Evolutionary conservation across 2,329 filamentous ascomycete species (phyloP), one percentile per base, ranked within the genome.

Genomic region (Colletotrichum sojae): DNA sequence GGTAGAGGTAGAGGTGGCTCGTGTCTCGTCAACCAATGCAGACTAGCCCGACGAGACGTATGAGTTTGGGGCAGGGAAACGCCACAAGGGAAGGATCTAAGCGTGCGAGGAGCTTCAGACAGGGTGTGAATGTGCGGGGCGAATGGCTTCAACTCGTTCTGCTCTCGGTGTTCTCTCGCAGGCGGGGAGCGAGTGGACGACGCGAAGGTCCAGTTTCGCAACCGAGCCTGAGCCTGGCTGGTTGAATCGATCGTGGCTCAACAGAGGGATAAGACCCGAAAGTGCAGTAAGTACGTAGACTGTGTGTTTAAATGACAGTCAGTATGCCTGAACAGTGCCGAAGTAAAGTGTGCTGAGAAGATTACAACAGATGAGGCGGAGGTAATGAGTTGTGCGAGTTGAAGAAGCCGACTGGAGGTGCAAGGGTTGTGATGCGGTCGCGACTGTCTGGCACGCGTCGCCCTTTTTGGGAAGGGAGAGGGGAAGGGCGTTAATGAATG

Each of bases 381-480:
- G 31, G 31, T 36, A 36, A 36, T 36, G 31, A 22, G 48, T 60
- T 43, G 62, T 67, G 55, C 55, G 55, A 69, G 62, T 22, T 60
- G 66, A 61, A 45, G 51, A 56, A 56, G 51, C 55, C n/a, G 36
- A 55, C 20, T 36, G 43, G 55, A 48, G 54, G 22, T 67, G 52
- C 63, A 66, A 67, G 67, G 67, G 56, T 67, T 67, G 56, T 67
- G 45, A 67, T 52, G 45, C 18, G 51, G 51, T 66, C 67, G 67
- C 67, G 66, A 66, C 60, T 55, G 55, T 66, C 62, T 65, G 55
- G 63, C 59, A 62, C 67, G 67, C 67, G 67, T 69, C 67, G 63
- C 40, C 57, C 59, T 53, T 67, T 69, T 53, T 20, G 16, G 63
- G 55, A 61, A 61, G 56, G 57, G 56, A 58, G 56, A 62, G 60